A percentile compares a stretch with the other conserved stretches of the same genome.
phyloP scores from a whole-genome alignment of 225 moss, liverwort and hornwort genomes.

The Asterella californica region DNA sequence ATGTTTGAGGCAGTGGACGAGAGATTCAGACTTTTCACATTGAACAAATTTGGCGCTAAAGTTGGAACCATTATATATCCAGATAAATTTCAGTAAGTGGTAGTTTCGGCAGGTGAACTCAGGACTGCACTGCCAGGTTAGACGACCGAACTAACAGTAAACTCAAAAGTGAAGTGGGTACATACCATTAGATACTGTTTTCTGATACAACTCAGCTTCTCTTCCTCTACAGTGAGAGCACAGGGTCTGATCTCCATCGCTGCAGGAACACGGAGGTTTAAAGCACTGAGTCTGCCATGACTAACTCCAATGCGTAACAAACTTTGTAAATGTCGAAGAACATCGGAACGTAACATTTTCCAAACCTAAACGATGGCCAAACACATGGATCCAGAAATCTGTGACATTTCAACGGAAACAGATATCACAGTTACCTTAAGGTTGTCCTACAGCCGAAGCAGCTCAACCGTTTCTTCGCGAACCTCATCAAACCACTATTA shows the following conservation, averaged over 20 bases:
- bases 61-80: neutral
- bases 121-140: neutral
- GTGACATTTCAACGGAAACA: neutral
- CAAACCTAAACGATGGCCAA: neutral
- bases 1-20: neutral
- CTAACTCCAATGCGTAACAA: neutral
- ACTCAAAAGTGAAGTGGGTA: neutral
- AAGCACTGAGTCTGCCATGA: neutral
- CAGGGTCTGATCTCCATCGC: slow-evolving; percentile 80
- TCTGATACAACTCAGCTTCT: slow-evolving; percentile 90
- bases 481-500: slow-evolving; percentile 98
- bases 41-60: neutral
- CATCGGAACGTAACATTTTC: neutral
- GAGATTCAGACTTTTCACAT: neutral
- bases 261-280: slow-evolving; percentile 27
- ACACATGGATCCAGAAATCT: neutral
- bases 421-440: slow-evolving; percentile 52
- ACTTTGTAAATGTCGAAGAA: neutral
- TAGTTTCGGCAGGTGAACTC: neutral
- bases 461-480: slow-evolving; percentile 83
- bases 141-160: no score
- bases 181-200: slow-evolving; percentile 79
- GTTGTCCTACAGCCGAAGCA: slow-evolving; percentile 88
- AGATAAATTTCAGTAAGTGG: neutral
- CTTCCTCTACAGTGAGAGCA: slow-evolving; percentile 88